phyloP scores from a whole-genome alignment of 2,329 filamentous ascomycete genomes.

The Colletotrichum aenigma region DNA sequence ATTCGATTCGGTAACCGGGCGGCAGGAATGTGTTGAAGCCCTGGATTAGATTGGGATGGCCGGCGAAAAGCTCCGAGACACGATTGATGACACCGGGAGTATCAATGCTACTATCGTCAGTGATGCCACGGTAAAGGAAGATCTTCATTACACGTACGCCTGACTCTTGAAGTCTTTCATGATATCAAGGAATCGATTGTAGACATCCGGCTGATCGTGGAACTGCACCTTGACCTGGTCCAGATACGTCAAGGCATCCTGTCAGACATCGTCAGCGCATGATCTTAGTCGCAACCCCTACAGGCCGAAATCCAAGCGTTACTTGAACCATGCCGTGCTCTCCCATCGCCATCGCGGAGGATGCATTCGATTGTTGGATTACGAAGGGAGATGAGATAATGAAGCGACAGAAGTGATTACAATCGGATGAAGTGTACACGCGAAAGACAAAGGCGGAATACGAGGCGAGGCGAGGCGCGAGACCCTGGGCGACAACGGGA shows the following conservation, averaged over 20 bases:
- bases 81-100: constrained; percentile 97
- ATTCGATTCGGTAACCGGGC: constrained; percentile 95
- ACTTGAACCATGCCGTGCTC: constrained; percentile 9
- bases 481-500: background rate
- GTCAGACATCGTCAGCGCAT: constrained; percentile 6
- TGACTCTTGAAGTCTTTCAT: constrained; percentile 99
- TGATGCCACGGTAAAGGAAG: background rate
- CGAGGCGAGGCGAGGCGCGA: background rate
- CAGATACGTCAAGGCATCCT: constrained; percentile 87
- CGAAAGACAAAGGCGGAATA: background rate
- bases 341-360: constrained; percentile 1
- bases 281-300: background rate
- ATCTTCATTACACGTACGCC: constrained; percentile 63
- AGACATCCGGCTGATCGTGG: constrained; percentile 94
- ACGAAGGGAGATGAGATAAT: background rate
- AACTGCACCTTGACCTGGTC: constrained; percentile 99
- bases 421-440: background rate
- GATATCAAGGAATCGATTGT: constrained; percentile 95
- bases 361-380: background rate
- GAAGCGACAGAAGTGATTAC: background rate
- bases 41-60: constrained; percentile 93
- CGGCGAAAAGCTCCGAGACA: constrained; percentile 93
- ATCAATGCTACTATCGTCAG: constrained; percentile 71
- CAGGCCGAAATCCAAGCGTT: background rate
- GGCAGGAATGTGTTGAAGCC: constrained; percentile 98